phyloP scores from a whole-genome alignment of 208 protist species.

The Porcisia deanei region DNA sequence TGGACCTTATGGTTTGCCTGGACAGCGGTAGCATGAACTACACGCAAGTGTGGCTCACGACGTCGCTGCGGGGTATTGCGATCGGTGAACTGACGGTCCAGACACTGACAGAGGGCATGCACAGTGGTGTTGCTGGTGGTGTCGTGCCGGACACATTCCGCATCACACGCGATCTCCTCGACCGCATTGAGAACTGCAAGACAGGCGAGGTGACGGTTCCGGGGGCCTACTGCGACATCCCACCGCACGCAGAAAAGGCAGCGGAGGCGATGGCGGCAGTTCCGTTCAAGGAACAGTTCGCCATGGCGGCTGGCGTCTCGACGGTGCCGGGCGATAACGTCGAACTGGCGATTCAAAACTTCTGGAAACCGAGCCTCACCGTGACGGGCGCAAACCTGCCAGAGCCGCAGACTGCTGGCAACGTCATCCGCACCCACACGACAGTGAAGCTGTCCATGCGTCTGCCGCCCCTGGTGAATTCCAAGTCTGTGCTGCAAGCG shows the following conservation, averaged over 20 bases:
- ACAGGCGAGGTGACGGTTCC: constrained; percentile 90
- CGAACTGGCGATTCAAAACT: constrained; percentile 85
- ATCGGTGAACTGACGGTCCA: constrained; percentile 83
- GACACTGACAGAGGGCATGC: constrained; percentile 88
- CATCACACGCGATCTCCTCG: constrained; percentile 84
- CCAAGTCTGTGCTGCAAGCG: constrained; percentile 38
- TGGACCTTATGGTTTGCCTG: constrained; percentile 93
- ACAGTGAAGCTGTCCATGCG: constrained; percentile 94
- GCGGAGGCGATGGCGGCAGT: constrained; percentile 59
- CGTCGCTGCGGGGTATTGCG: constrained; percentile 90
- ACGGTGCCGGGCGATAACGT: constrained; percentile 56
- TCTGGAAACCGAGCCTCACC: constrained; percentile 93
- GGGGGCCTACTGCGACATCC: constrained; percentile 70
- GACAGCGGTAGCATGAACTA: constrained; percentile 95
- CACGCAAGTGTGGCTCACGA: constrained; percentile 95
- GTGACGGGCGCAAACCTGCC: constrained; percentile 93
- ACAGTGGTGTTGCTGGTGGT: constrained; percentile 91
- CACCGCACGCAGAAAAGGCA: constrained; percentile 13
- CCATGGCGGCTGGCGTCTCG: constrained; percentile 40
- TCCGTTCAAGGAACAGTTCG: constrained; percentile 66
- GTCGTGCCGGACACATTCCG: constrained; percentile 95
- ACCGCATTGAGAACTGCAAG: constrained; percentile 90
- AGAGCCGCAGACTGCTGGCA: constrained; percentile 76
- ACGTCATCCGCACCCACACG: constrained; percentile 92
- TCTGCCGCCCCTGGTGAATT: constrained; percentile 83